Evolutionary conservation across 2,329 filamentous ascomycete species (phyloP).

Genomic region (Scedosporium minutisporum): DNA sequence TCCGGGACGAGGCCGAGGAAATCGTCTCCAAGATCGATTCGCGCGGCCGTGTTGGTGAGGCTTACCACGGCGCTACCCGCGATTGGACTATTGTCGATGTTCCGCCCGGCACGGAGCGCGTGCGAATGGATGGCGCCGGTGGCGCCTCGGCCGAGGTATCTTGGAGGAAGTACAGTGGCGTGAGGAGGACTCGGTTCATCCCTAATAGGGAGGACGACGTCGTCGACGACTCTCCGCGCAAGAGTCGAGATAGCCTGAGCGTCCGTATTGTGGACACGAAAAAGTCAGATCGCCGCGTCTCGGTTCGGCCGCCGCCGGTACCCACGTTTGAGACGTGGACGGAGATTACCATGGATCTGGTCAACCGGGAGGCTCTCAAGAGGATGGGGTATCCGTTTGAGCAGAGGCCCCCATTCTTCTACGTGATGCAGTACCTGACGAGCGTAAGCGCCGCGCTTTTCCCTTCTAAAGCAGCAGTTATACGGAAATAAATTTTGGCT

Average conservation of each 20-base stretch:
- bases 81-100: conserved; percentile 79
- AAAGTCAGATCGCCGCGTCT: conserved; percentile 40
- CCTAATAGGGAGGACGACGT: conserved; percentile 47
- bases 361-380: conserved; percentile 78
- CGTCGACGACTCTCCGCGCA: conserved; percentile 12
- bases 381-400: conserved; percentile 78
- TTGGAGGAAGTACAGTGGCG: conserved; percentile 72
- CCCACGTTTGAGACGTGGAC: conserved; percentile 74
- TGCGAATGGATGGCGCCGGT: conserved; percentile 72
- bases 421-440: conserved; percentile 78
- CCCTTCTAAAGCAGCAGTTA: background rate
- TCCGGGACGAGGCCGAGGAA: conserved; percentile 55
- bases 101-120: conserved; percentile 70
- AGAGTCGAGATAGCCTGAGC: conserved; percentile 28
- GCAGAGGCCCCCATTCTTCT: conserved; percentile 82
- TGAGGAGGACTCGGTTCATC: conserved; percentile 64
- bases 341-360: conserved; percentile 89
- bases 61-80: conserved; percentile 61
- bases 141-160: conserved; percentile 67
- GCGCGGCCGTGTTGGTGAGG: conserved; percentile 62
- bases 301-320: conserved; percentile 22
- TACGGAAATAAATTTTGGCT: background rate
- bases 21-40: conserved; percentile 44
- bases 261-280: conserved; percentile 45
- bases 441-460: background rate